Conservation (phyloP, 768 basidiomycete species). For the Hygrophorus russula region DNA sequence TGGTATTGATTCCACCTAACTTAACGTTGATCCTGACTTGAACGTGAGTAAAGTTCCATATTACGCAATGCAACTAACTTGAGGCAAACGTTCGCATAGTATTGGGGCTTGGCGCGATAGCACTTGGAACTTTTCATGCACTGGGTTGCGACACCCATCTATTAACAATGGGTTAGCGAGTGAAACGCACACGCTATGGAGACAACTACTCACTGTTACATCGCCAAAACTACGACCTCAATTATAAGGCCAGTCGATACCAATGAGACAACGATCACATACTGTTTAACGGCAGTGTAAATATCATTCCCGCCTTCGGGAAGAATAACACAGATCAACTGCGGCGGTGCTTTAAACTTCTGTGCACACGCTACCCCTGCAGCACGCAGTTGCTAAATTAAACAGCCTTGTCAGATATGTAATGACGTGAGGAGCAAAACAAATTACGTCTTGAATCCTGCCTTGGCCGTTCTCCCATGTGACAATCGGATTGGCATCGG, state of each 20-base stretch:
- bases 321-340: conserved; percentile 37
- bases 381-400: conserved; percentile 29
- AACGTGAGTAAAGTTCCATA: conserved; percentile 1
- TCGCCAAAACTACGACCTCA: conserved; percentile 58
- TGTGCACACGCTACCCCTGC: conserved; percentile 36
- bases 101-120: conserved; percentile 57
- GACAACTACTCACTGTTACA: conserved; percentile 3
- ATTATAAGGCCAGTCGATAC: background rate
- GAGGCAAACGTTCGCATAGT: conserved; percentile 70
- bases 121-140: conserved; percentile 64
- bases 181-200: background rate
- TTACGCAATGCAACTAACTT: conserved; percentile 37
- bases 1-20: conserved; percentile 71
- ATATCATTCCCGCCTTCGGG: conserved; percentile 70
- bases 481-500: conserved; percentile 31
- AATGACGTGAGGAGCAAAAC: background rate
- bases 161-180: conserved; percentile 1
- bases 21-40: conserved; percentile 65
- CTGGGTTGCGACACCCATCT: conserved; percentile 72
- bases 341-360: conserved; percentile 32
- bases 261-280: conserved; percentile 15
- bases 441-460: conserved; percentile 26
- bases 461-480: conserved; percentile 51
- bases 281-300: conserved; percentile 75
- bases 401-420: background rate